phyloP scores from a whole-genome alignment of 208 protist species.

The Acanthamoeba culbertsoni region DNA sequence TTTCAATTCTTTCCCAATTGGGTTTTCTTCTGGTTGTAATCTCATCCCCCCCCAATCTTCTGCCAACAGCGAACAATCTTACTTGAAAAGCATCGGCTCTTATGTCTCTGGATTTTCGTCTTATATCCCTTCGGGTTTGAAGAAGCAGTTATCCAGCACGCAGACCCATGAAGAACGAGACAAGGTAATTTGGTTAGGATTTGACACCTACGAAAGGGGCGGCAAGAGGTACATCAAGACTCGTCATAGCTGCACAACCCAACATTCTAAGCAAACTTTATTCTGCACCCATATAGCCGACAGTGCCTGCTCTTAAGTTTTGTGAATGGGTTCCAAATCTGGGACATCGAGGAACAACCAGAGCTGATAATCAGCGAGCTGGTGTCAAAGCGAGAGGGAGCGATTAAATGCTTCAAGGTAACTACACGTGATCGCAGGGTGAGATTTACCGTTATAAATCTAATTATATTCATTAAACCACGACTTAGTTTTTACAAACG shows the following conservation, averaged over 20 bases:
- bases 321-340: constrained; percentile 54
- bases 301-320: constrained; percentile 15
- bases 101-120: constrained; percentile 36
- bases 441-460: neutral
- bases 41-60: neutral
- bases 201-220: constrained; percentile 15
- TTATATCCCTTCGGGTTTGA: constrained; percentile 30
- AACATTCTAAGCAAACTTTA: neutral
- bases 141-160: constrained; percentile 19
- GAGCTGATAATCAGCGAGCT: neutral
- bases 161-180: neutral
- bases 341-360: constrained; percentile 50
- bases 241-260: neutral
- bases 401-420: constrained; percentile 40
- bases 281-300: neutral
- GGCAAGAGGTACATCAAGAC: neutral
- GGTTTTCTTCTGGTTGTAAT: neutral
- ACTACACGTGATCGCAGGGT: neutral
- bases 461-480: neutral
- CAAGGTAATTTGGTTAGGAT: neutral
- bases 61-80: constrained; percentile 38
- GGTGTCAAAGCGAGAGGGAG: constrained; percentile 38
- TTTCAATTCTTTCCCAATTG: neutral
- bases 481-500: constrained; percentile 33
- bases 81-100: neutral